Percentiles rank a stretch among this genome's conserved stretches.
These are phyloP conservation scores for Leavenworthia alabamica DNA, from an alignment of 345 rosid species.

Conservation along the genomic window DNA sequence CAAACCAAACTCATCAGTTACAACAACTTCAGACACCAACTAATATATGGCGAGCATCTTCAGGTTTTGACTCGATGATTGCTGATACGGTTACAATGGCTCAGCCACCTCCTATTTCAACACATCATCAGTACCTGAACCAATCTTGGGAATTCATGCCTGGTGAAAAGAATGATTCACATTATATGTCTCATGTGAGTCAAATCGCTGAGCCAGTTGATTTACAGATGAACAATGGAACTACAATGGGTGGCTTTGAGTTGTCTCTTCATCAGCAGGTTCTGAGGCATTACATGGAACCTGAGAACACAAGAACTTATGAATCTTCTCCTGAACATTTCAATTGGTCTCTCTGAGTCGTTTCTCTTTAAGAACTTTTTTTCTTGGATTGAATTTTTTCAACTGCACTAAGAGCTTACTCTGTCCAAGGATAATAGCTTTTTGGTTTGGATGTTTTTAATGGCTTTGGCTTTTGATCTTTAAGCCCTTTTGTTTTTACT, in stretches of 20 bases:
- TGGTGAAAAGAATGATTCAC: slow-evolving; percentile 29
- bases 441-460: not conserved
- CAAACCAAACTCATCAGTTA: slow-evolving; percentile 47
- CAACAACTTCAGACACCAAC: slow-evolving; percentile 32
- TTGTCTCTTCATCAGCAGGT: slow-evolving; percentile 39
- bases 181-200: slow-evolving; percentile 33
- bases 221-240: slow-evolving; percentile 16
- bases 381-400: not conserved
- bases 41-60: slow-evolving; percentile 29
- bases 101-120: slow-evolving; percentile 42
- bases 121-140: slow-evolving; percentile 39
- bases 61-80: slow-evolving; percentile 23
- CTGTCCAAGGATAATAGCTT: slow-evolving; percentile 7
- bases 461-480: slow-evolving; percentile 9
- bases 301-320: slow-evolving; percentile 48
- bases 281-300: slow-evolving; percentile 52
- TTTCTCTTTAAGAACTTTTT: not conserved
- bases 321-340: slow-evolving; percentile 42
- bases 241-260: slow-evolving; percentile 42
- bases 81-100: slow-evolving; percentile 33
- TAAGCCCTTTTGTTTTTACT: not conserved
- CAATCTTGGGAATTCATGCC: slow-evolving; percentile 52
- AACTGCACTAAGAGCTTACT: slow-evolving; percentile 11
- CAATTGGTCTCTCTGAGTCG: slow-evolving; percentile 60
- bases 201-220: slow-evolving; percentile 43